Percentiles rank a stretch among this genome's conserved stretches.
Conservation (phyloP, 2,329 filamentous ascomycete species). For the Hymenoscyphus linearis region DNA sequence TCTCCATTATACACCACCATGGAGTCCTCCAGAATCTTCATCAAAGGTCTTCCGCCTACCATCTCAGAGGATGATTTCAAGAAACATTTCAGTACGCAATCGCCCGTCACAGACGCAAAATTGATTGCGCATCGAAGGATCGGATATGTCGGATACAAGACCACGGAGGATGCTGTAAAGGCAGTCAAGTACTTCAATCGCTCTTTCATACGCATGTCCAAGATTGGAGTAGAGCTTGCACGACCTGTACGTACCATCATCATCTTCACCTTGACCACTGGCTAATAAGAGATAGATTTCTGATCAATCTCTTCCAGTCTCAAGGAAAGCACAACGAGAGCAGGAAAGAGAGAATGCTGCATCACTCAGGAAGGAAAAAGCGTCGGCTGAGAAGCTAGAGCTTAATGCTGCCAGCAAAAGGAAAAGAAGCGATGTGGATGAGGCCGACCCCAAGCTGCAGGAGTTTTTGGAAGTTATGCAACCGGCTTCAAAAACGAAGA, state of each 20-base stretch:
- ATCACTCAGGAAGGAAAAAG: conserved; percentile 17
- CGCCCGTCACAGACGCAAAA: conserved; percentile 84
- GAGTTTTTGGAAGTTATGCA: conserved; percentile 86
- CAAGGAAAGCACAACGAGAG: conserved; percentile 35
- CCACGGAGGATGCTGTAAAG: conserved; percentile 68
- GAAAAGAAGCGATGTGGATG: conserved; percentile 54
- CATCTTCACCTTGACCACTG: background rate
- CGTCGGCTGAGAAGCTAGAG: conserved; percentile 30
- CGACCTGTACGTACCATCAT: conserved; percentile 56
- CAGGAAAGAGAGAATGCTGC: conserved; percentile 28
- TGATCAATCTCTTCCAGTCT: conserved; percentile 34
- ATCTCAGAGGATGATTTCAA: conserved; percentile 80
- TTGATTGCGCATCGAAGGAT: conserved; percentile 85
- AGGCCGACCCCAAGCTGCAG: conserved; percentile 71
- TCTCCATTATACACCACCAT: conserved; percentile 11
- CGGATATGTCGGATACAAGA: conserved; percentile 92
- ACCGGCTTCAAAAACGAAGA: conserved; percentile 57
- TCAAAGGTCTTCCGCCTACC: conserved; percentile 80
- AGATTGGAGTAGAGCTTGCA: conserved; percentile 83
- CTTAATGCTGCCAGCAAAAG: conserved; percentile 50
- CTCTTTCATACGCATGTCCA: conserved; percentile 93
- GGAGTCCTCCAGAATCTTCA: conserved; percentile 62
- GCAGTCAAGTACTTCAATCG: conserved; percentile 95
- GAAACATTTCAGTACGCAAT: conserved; percentile 77
- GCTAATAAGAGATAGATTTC: conserved; percentile 29